Conservation (phyloP, 2,329 filamentous ascomycete species). For the Fusarium caatingaense region DNA sequence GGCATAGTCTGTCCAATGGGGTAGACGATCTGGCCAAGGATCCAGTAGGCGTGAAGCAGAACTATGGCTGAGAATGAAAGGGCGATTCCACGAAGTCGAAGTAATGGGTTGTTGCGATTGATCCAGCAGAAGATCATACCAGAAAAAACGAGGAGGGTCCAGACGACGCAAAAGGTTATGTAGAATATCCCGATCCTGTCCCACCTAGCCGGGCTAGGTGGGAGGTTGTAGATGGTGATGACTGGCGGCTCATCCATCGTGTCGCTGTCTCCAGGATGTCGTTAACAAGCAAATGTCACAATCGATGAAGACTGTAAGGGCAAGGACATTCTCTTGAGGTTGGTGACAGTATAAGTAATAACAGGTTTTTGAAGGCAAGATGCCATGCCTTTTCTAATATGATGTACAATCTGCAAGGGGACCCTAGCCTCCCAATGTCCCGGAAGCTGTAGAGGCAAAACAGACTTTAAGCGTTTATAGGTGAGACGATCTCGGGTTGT, state of each 20-base stretch:
- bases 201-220: constrained; percentile 7
- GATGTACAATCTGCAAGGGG: no score
- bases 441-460: no score
- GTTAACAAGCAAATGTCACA: no score
- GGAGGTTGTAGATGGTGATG: constrained; percentile 12
- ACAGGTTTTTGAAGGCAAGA: no score
- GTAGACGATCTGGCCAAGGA: constrained; percentile 54
- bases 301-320: no score
- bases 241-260: constrained; percentile 1
- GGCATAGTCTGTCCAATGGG: constrained; percentile 54
- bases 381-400: no score
- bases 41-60: constrained; percentile 57
- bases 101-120: constrained; percentile 51
- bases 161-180: constrained; percentile 8
- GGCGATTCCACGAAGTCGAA: constrained; percentile 54
- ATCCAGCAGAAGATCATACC: constrained; percentile 55
- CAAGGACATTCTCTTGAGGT: no score
- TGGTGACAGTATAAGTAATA: no score
- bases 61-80: constrained; percentile 55
- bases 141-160: constrained; percentile 13
- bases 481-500: no score
- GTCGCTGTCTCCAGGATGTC: background rate
- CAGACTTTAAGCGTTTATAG: no score
- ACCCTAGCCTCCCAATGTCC: no score
- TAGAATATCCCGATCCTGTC: constrained; percentile 14